Evolutionary conservation across 345 rosid species (phyloP).

Genomic region (Murraya paniculata): DNA sequence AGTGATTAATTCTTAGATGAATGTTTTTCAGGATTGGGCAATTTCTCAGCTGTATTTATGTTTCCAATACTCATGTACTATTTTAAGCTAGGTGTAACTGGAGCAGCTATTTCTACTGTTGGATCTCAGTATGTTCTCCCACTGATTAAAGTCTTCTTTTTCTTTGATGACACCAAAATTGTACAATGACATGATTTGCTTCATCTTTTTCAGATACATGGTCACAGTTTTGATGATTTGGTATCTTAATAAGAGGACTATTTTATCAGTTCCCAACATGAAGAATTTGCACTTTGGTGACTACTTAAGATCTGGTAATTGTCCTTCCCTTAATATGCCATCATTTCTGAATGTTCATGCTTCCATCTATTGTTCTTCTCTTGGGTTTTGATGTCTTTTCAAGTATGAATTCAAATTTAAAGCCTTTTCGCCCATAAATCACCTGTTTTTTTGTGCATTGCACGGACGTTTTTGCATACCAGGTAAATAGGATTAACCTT

Average conservation of each 20-base stretch:
- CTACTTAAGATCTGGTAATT: constrained; percentile 37
- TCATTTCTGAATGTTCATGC: background rate
- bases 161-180: background rate
- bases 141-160: background rate
- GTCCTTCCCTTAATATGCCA: background rate
- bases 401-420: background rate
- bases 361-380: background rate
- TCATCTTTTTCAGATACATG: constrained; percentile 28
- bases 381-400: background rate
- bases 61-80: constrained; percentile 32
- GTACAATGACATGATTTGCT: background rate
- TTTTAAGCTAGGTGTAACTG: constrained; percentile 31
- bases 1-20: background rate
- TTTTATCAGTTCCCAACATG: constrained; percentile 24
- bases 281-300: constrained; percentile 30
- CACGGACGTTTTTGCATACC: background rate
- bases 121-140: constrained; percentile 32
- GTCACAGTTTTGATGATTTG: constrained; percentile 33
- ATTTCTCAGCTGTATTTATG: constrained; percentile 32
- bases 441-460: background rate
- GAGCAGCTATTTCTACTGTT: constrained; percentile 42
- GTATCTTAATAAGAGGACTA: constrained; percentile 34
- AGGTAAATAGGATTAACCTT: background rate
- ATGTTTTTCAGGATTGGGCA: constrained; percentile 34
- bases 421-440: background rate